Conservation (phyloP, 164 flowering plant species). For the Stephania japonica region DNA sequence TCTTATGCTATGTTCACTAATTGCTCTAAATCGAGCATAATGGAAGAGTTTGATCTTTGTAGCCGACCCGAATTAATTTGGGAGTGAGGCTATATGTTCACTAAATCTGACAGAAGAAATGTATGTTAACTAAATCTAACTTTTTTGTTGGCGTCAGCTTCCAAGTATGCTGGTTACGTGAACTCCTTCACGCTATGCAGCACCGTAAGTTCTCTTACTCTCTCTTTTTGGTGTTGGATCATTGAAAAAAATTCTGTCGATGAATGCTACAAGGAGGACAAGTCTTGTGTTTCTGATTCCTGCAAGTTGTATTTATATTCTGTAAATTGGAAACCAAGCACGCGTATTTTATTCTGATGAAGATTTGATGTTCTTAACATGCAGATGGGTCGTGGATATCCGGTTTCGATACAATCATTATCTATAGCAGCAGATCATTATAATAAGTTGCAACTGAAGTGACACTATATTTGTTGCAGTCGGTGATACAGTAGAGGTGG, state of each 20-base stretch:
- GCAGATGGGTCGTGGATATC: conserved; percentile 91
- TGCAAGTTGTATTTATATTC: too few relatives aligned
- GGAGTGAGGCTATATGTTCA: too few relatives aligned
- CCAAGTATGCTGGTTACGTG: conserved; percentile 94
- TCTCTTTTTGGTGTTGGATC: background rate
- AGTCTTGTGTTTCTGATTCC: too few relatives aligned
- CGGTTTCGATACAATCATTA: conserved; percentile 74
- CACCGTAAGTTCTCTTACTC: conserved; percentile 53
- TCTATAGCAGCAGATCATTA: conserved; percentile 71
- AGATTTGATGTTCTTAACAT: conserved; percentile 9
- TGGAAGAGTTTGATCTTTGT: too few relatives aligned
- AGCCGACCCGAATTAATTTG: too few relatives aligned
- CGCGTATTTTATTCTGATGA: background rate
- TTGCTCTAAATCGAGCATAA: too few relatives aligned
- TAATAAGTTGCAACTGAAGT: conserved; percentile 44
- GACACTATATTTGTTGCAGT: background rate
- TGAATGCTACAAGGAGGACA: too few relatives aligned
- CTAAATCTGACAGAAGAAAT: too few relatives aligned
- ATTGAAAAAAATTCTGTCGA: too few relatives aligned
- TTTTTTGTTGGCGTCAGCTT: conserved; percentile 51
- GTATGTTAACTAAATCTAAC: background rate
- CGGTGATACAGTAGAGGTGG: background rate
- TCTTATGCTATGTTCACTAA: background rate
- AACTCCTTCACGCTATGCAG: conserved; percentile 77
- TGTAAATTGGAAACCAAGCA: too few relatives aligned